Evolutionary conservation across 306 rosid genomes (phyloP).

Genomic region (Comarum palustre): DNA sequence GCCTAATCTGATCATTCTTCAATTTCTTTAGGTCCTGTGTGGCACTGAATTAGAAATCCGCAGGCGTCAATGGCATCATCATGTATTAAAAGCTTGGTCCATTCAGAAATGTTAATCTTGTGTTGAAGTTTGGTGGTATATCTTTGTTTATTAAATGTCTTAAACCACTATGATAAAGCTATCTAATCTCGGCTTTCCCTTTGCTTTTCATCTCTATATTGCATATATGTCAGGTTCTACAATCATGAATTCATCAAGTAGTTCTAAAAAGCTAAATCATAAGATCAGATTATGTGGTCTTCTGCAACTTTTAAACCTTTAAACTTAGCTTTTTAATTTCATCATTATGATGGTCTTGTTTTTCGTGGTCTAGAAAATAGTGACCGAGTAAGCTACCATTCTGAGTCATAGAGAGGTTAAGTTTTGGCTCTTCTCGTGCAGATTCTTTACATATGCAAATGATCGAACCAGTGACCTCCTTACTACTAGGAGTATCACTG

Average conservation of each 20-base stretch:
- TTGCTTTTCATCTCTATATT: not conserved
- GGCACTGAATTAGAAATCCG: slow-evolving; percentile 8
- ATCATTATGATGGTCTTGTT: slow-evolving; percentile 18
- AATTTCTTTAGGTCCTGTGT: slow-evolving; percentile 17
- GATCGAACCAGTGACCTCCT: no score
- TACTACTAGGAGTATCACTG: no score
- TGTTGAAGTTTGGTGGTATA: not conserved
- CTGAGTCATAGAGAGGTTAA: no score
- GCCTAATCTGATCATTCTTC: slow-evolving; percentile 24
- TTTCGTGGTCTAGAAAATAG: no score
- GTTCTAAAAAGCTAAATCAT: slow-evolving; percentile 36
- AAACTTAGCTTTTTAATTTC: slow-evolving; percentile 12
- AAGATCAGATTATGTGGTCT: slow-evolving; percentile 22
- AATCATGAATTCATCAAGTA: slow-evolving; percentile 12
- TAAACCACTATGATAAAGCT: slow-evolving; percentile 23
- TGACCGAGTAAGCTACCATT: no score
- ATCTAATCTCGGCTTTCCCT: slow-evolving; percentile 14
- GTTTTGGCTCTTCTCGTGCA: no score
- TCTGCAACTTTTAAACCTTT: slow-evolving; percentile 31
- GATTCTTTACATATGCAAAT: no score
- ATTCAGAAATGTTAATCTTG: not conserved
- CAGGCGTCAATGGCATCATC: no score
- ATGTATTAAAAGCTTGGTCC: not conserved
- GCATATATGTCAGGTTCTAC: slow-evolving; percentile 10
- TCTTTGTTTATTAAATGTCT: slow-evolving; percentile 19